Conservation (phyloP, 768 basidiomycete genomes). For the Punctularia strigosozonata region DNA sequence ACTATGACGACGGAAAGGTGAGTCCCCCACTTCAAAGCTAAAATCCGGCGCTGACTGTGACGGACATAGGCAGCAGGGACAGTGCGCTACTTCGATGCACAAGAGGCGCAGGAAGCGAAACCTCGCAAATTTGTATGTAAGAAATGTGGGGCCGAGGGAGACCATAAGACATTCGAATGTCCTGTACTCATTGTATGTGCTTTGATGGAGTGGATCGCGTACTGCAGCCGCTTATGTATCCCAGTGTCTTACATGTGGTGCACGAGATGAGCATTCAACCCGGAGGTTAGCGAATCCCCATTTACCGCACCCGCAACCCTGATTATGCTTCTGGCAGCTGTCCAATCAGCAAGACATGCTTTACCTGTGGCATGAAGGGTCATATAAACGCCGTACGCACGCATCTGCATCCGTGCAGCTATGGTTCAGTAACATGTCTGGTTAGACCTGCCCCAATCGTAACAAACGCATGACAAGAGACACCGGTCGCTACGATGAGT, state of each 20-base stretch:
- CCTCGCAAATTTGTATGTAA: constrained; percentile 53
- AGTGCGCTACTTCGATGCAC: constrained; percentile 55
- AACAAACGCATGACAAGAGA: constrained; percentile 17
- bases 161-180: constrained; percentile 60
- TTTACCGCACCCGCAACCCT: too few relatives aligned
- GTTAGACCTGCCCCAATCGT: constrained; percentile 67
- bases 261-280: constrained; percentile 67
- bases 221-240: neutral
- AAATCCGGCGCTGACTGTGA: neutral
- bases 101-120: constrained; percentile 24
- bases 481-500: constrained; percentile 30
- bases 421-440: neutral
- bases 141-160: constrained; percentile 63
- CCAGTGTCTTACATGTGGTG: constrained; percentile 76
- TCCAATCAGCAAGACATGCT: constrained; percentile 74
- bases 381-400: constrained; percentile 54
- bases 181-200: constrained; percentile 55
- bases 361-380: constrained; percentile 74
- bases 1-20: constrained; percentile 54
- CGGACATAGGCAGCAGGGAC: constrained; percentile 31
- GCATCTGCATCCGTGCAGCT: neutral
- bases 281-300: too few relatives aligned
- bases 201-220: neutral
- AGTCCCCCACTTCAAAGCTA: constrained; percentile 8
- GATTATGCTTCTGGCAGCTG: too few relatives aligned